Evolutionary conservation across 2,329 filamentous ascomycete genomes (phyloP).

Genomic region (Canariomyces notabilis): DNA sequence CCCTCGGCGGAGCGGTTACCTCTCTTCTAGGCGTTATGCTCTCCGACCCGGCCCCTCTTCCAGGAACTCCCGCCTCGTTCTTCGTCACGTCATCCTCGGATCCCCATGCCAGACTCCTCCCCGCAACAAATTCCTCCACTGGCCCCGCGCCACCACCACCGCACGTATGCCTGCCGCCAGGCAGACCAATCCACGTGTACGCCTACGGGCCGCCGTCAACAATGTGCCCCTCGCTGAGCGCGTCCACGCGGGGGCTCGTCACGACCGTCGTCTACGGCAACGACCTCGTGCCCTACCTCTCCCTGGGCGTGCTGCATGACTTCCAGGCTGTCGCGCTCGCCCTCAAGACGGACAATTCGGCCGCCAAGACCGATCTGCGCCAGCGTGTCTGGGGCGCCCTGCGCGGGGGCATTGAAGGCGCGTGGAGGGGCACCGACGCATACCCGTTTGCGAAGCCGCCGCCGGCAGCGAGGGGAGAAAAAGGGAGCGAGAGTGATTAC

Average conservation of each 20-base stretch:
- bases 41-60: slow-evolving; percentile 48
- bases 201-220: slow-evolving; percentile 71
- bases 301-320: slow-evolving; percentile 68
- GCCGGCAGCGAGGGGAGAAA: background rate
- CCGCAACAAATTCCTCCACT: slow-evolving; percentile 7
- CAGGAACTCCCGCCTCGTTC: slow-evolving; percentile 41
- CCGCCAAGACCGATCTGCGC: slow-evolving; percentile 62
- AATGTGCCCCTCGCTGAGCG: slow-evolving; percentile 64
- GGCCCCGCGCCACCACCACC: slow-evolving; percentile 9
- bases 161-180: slow-evolving; percentile 54
- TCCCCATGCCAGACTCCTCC: slow-evolving; percentile 38
- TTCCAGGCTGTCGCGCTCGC: slow-evolving; percentile 66
- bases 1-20: slow-evolving; percentile 64
- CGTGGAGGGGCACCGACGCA: slow-evolving; percentile 48
- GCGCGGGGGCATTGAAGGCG: slow-evolving; percentile 55
- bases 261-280: slow-evolving; percentile 69
- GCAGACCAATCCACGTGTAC: slow-evolving; percentile 71
- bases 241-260: slow-evolving; percentile 66
- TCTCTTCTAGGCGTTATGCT: slow-evolving; percentile 67
- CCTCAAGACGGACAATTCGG: slow-evolving; percentile 66
- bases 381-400: slow-evolving; percentile 62
- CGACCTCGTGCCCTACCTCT: slow-evolving; percentile 69
- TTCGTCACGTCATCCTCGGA: slow-evolving; percentile 56
- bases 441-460: slow-evolving; percentile 21
- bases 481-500: slow-evolving; percentile 46